A percentile compares a stretch with the other conserved stretches of the same genome.
phyloP scores from a whole-genome alignment of 345 rosid genomes.

The Lepidium didymum region DNA sequence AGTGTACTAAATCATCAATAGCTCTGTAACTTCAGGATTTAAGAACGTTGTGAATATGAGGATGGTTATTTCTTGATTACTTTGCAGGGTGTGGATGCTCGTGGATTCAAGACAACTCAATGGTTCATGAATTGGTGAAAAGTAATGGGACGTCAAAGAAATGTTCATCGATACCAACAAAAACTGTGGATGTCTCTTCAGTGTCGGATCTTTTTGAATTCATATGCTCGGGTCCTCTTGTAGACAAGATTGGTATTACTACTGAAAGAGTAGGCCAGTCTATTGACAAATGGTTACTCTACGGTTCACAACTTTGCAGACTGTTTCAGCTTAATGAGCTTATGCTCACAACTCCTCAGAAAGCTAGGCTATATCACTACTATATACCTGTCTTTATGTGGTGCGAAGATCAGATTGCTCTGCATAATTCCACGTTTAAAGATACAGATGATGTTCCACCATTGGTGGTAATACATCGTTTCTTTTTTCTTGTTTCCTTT shows the following conservation, averaged over 20 bases:
- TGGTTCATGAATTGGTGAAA: slow-evolving; percentile 13
- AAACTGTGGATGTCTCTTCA: slow-evolving; percentile 59
- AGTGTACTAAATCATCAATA: neutral
- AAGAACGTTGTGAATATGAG: neutral
- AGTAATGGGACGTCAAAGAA: slow-evolving; percentile 11
- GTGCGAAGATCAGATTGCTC: slow-evolving; percentile 84
- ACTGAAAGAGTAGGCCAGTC: slow-evolving; percentile 56
- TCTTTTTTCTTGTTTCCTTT: neutral
- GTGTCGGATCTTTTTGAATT: slow-evolving; percentile 73
- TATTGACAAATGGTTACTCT: slow-evolving; percentile 73
- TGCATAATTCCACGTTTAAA: slow-evolving; percentile 53
- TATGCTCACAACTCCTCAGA: slow-evolving; percentile 58
- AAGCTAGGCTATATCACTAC: slow-evolving; percentile 80
- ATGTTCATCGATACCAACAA: slow-evolving; percentile 35
- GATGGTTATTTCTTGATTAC: neutral
- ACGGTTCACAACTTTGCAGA: slow-evolving; percentile 53
- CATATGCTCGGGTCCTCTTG: slow-evolving; percentile 80
- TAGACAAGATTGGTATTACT: slow-evolving; percentile 50
- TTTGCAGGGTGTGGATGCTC: slow-evolving; percentile 41
- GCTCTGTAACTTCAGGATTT: neutral
- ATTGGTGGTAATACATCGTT: slow-evolving; percentile 54
- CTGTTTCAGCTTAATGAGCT: slow-evolving; percentile 70
- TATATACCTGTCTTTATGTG: slow-evolving; percentile 89
- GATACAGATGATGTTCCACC: slow-evolving; percentile 78
- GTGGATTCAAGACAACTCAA: slow-evolving; percentile 51